Evolutionary conservation across 495 filamentous ascomycete genomes (phyloP), one percentile per base, ranked within the genome.

Genomic region (Aspergillus olivimuriae): DNA sequence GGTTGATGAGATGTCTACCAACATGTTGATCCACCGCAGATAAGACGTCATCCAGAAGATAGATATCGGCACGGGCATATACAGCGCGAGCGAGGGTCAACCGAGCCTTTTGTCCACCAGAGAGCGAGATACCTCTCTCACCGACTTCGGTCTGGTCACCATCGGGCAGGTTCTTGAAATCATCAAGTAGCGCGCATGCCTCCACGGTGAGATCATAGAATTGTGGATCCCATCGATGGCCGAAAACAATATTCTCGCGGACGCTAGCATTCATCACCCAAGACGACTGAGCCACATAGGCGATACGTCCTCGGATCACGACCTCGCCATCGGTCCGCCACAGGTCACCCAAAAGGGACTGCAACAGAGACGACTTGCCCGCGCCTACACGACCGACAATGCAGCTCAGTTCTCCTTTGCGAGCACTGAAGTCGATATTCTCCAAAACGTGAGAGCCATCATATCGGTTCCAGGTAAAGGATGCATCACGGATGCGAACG

Each of bases 181-280:
- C 94, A 53, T 96, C 89, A 2, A 82, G 52, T 22, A 99, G 70
- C 42, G 94, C 94, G 57, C 94, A 99, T 16, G 94, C 94, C 61
- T 94, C 86, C 3, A 99, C 75, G 2, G 94, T 95, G 43, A 82
- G 81, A 34, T 96, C 87, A 62, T 99, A 99, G 68, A 99, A 99
- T 36, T 78, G 69, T 3, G 92, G 86, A 66, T 99, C 91, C 74
- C 86, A 97, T 31, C 88, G 82, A 66, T 97, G 87, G 4, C 94
- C 94, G 57, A 99, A 99, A 5, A 96, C 74, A 55, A 99, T 95
- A 54, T 99, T 99, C 51, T 99, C 94, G 41, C 84, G 83, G 20
- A 97, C 89, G 35, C 83, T 92, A 5, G 94, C 91, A 55, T 97
- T 99, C 90, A 95, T 97, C 28, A 99, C 83, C 91, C 94, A 99